phyloP scores from a whole-genome alignment of 2,329 filamentous ascomycete species.

The Claviceps quebecensis region DNA sequence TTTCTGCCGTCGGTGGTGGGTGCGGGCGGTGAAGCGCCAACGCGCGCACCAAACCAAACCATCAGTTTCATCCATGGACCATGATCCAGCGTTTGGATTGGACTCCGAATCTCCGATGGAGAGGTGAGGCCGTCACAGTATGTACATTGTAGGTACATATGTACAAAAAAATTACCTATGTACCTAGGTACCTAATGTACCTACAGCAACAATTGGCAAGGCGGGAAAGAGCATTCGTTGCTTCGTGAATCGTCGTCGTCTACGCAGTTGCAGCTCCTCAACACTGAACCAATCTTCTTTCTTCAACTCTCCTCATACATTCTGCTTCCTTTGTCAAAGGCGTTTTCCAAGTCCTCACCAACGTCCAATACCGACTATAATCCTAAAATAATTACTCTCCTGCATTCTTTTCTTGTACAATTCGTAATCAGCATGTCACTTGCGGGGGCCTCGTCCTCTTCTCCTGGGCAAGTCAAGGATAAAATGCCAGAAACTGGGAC shows the following conservation, averaged over 20 bases:
- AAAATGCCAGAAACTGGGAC: neutral
- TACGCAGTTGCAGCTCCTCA: neutral
- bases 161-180: too few species aligned
- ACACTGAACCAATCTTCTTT: neutral
- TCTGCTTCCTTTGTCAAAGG: neutral
- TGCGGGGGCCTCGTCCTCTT: neutral
- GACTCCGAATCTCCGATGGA: too few species aligned
- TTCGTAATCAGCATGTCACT: neutral
- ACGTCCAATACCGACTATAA: neutral
- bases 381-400: neutral
- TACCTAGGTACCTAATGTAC: too few species aligned
- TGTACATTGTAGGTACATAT: too few species aligned
- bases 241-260: neutral
- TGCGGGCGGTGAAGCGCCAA: conserved; percentile 10
- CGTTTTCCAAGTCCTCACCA: neutral
- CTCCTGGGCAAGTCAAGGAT: neutral
- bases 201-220: too few species aligned
- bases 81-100: too few species aligned
- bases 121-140: too few species aligned
- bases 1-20: too few species aligned
- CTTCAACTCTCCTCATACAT: neutral
- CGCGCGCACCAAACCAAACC: too few species aligned
- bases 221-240: neutral
- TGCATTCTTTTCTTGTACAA: neutral
- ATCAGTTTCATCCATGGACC: too few species aligned